Base-by-base conservation (phyloP, 2,329 filamentous ascomycete genomes). In the Ceratocystis harringtonii region DNA sequence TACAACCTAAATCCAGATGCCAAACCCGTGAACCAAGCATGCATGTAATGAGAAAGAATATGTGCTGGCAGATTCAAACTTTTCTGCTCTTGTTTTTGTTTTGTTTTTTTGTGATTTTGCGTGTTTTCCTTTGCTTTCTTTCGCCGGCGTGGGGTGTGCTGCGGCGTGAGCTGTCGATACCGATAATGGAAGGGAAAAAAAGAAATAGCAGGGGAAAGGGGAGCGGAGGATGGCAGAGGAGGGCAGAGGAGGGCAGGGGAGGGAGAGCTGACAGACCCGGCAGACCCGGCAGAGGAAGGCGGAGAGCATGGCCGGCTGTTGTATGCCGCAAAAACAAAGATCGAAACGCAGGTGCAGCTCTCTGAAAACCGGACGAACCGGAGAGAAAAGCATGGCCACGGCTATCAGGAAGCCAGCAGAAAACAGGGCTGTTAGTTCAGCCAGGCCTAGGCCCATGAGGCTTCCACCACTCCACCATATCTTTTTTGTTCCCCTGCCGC, bases 11-110 rank as follows among this genome's bases (percentile, higher is more conserved):
- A 55, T 25, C 50, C 50, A 55, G 22, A 55, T 55, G 50, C 50
- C 50, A 55, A 55, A 55, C 50, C 50, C 50, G 22, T 55, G 22
- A 55, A 55, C 50, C 50, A 55, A 55, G 50, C 50, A 55, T 55
- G 50, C 50, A 55, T 55, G 50, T 25, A 55, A 55, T 55, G 50
- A 55, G 50, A 55, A 36, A 55, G 19, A 55, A 22, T 55, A 55
- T 55, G n/a, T 55, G 50, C 50, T 25, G 22, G 25, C 50, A 55
- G n/a, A 55, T 55, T 22, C 17, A 30, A 55, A 28, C 50, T 55
- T 55, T 55, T 55, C 50, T 55, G 50, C 28, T 48, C n/a, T 50
- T 50, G 8, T 63, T 52, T 32, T n/a, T 19, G 25, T 63, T 55
- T 50, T 52, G 52, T n/a, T 17, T 50, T 63, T 63, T 17, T 12